Base-by-base conservation (phyloP, 306 rosid species). In the Glycine tomentella region DNA sequence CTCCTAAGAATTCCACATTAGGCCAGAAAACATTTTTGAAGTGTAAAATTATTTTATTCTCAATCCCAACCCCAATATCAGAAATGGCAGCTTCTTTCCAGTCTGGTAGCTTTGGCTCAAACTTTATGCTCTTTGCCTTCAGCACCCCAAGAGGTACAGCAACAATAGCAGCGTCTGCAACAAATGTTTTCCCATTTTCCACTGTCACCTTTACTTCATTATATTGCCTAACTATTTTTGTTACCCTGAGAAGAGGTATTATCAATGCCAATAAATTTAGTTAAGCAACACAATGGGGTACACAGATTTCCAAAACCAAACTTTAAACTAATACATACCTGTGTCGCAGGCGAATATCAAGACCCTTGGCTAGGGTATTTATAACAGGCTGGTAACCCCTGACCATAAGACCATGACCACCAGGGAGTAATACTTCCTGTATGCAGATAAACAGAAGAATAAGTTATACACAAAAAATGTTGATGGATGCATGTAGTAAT, bases 351-450 rank as follows among this genome's bases (percentile, higher is more conserved):
- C 94, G 99, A 69, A 96, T 88, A 78, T 96, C 98, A 45, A 96
- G 90, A 83, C 99, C 99, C 87, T 93, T 96, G 53, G 97, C 99
- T 20, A 96, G 94, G 58, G 97, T 93, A 87, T 92, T 90, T 80
- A 96, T 88, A 67, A 96, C 97, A 62, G 99, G 99, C 76, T 87
- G 86, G 82, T 96, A 96, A 14, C 98, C 99, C 80, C 98, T 90
- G 58, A 93, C 93, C 99, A 96, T 96, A 40, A 96, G 97, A 70
- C 99, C 99, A 81, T 96, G 99, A 76, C 99, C 99, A 77, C 99
- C 99, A 79, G 99, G 99, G 70, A 93, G 96, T 79, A 96, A 85
- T 61, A 82, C 99, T 85, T 96, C 99, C 99, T 96, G 86, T 42
- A 74, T 42, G 80, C 48, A 85, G 67, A 38, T 46, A 82, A 13